These are phyloP conservation scores for Wickerhamiella cacticola DNA, from an alignment of 805 yeast genomes.

Conservation along the genomic window DNA sequence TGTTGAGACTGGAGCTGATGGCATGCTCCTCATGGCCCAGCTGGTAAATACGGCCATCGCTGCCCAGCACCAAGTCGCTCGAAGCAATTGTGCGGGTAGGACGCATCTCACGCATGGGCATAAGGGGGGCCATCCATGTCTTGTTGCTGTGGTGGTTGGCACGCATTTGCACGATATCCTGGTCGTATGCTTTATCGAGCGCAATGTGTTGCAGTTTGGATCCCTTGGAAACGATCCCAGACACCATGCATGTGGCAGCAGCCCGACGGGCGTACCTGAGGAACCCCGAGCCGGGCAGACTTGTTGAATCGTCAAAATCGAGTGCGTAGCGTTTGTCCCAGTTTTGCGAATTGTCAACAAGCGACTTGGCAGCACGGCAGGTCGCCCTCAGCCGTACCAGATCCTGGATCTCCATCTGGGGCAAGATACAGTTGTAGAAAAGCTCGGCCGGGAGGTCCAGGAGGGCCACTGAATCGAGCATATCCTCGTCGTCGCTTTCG, in stretches of 20 bases:
- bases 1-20: not conserved
- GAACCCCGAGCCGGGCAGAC: conserved; percentile 6
- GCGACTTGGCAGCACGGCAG: not conserved
- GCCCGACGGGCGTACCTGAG: conserved; percentile 7
- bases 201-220: conserved; percentile 4
- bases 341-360: conserved; percentile 2
- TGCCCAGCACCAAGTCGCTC: not conserved
- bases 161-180: conserved; percentile 9
- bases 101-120: not conserved
- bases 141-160: conserved; percentile 5
- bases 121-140: conserved; percentile 8
- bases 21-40: not conserved
- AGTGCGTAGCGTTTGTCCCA: conserved; percentile 7
- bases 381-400: not conserved
- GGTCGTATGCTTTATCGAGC: not conserved
- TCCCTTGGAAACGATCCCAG: conserved; percentile 5
- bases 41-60: not conserved
- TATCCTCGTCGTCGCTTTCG: conserved; percentile 6
- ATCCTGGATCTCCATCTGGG: conserved; percentile 4
- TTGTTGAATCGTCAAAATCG: conserved; percentile 1
- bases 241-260: not conserved
- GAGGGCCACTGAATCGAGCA: not conserved
- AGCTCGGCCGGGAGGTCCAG: conserved; percentile 9
- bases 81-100: conserved; percentile 1
- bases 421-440: conserved; percentile 1